Evolutionary conservation across 2,329 filamentous ascomycete genomes (phyloP).

Genomic region (Diaporthe longicolla): DNA sequence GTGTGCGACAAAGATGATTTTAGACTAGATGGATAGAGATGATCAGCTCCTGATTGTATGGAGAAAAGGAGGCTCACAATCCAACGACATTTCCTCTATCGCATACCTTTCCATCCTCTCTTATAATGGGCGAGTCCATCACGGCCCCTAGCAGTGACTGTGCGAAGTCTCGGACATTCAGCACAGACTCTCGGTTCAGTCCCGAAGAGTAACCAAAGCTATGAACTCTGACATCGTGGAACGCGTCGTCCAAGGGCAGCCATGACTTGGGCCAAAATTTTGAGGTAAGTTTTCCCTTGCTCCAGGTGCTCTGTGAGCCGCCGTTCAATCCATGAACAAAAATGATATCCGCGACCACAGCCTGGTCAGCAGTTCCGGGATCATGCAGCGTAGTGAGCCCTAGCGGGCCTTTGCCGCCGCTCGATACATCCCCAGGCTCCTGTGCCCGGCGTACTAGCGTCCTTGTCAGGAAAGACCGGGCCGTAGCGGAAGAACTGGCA

Average conservation of each 20-base stretch:
- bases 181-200: constrained; percentile 43
- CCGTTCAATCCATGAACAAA: constrained; percentile 58
- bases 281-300: constrained; percentile 42
- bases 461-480: constrained; percentile 35
- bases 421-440: background rate
- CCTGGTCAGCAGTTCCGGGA: constrained; percentile 30
- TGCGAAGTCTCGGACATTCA: constrained; percentile 53
- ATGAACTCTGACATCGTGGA: constrained; percentile 52
- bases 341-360: constrained; percentile 49
- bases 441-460: background rate
- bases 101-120: constrained; percentile 41
- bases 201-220: constrained; percentile 50
- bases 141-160: constrained; percentile 49
- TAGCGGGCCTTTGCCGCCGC: constrained; percentile 45
- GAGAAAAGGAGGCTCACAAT: background rate
- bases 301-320: constrained; percentile 54
- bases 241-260: constrained; percentile 51
- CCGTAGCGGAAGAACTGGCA: background rate
- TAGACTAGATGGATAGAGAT: background rate
- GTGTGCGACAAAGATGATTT: constrained; percentile 54
- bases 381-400: constrained; percentile 46
- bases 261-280: constrained; percentile 54
- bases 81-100: background rate
- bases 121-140: constrained; percentile 48
- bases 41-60: background rate